A percentile compares a stretch with the other conserved stretches of the same genome.
phyloP scores from a whole-genome alignment of 306 rosid species.

The Vigna nakashimae region DNA sequence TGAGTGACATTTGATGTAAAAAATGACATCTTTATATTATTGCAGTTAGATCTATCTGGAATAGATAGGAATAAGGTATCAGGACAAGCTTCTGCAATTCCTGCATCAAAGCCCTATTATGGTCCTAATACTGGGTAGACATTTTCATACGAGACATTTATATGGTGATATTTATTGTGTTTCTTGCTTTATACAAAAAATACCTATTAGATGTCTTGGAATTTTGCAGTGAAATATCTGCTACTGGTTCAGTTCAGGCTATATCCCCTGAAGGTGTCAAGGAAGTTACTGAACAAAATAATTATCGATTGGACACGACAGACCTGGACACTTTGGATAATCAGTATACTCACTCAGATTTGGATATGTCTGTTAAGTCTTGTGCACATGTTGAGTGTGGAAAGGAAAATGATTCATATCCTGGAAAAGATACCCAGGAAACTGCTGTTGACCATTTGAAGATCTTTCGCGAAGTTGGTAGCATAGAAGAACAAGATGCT shows the following conservation, averaged over 20 bases:
- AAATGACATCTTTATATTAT: conserved; percentile 41
- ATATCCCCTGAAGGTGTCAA: conserved; percentile 46
- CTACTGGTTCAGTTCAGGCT: conserved; percentile 49
- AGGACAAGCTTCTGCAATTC: conserved; percentile 80
- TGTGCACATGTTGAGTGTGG: conserved; percentile 40
- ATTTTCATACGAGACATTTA: conserved; percentile 26
- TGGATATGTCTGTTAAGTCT: conserved; percentile 47
- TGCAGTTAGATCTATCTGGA: conserved; percentile 83
- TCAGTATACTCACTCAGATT: conserved; percentile 32
- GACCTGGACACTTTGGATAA: conserved; percentile 43
- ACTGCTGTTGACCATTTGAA: conserved; percentile 43
- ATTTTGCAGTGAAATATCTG: conserved; percentile 57
- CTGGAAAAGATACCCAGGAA: conserved; percentile 50
- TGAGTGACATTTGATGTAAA: conserved; percentile 27
- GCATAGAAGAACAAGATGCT: conserved; percentile 43
- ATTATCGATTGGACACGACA: conserved; percentile 47
- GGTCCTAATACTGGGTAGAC: conserved; percentile 60
- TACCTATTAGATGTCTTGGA: conserved; percentile 36
- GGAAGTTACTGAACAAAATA: conserved; percentile 52
- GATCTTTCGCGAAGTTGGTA: conserved; percentile 48
- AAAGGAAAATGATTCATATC: conserved; percentile 48
- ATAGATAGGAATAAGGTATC: conserved; percentile 81
- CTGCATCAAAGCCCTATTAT: conserved; percentile 44
- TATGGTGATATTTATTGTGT: conserved; percentile 34
- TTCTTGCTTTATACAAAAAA: conserved; percentile 35